phyloP scores from a whole-genome alignment of 2,329 filamentous ascomycete genomes.

The Lomentospora prolificans region DNA sequence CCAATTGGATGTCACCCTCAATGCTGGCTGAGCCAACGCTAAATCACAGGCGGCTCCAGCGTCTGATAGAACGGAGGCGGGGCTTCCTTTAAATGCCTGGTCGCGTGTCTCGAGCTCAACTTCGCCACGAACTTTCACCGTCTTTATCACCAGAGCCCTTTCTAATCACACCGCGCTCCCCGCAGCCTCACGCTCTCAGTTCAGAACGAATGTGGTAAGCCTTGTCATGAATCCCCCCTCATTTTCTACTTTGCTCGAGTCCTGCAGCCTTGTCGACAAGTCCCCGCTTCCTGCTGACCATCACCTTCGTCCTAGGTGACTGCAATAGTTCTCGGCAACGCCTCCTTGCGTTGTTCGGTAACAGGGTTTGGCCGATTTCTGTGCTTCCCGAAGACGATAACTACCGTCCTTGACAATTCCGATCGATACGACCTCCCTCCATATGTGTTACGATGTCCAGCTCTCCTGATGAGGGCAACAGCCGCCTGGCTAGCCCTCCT shows the following conservation, averaged over 20 bases:
- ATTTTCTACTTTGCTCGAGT: not conserved
- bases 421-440: not conserved
- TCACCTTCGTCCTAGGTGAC: not conserved
- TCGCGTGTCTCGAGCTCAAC: not conserved
- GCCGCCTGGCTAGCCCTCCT: slow-evolving; percentile 3
- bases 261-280: not conserved
- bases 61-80: not conserved
- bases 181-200: not conserved
- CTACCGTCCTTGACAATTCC: not conserved
- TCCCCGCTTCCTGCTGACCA: not conserved
- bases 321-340: not conserved
- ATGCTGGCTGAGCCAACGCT: not conserved
- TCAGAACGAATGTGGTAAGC: not conserved
- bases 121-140: not conserved
- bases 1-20: not conserved
- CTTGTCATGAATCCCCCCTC: not conserved
- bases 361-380: not conserved
- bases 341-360: not conserved
- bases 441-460: not conserved
- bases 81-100: not conserved
- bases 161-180: not conserved
- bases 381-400: not conserved
- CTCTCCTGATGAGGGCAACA: slow-evolving; percentile 1
- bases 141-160: not conserved
- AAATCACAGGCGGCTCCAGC: not conserved